Evolutionary conservation across 169 alveolate genomes (phyloP), one percentile per base, ranked within the genome.

Genomic region (Plasmodium fragile): DNA sequence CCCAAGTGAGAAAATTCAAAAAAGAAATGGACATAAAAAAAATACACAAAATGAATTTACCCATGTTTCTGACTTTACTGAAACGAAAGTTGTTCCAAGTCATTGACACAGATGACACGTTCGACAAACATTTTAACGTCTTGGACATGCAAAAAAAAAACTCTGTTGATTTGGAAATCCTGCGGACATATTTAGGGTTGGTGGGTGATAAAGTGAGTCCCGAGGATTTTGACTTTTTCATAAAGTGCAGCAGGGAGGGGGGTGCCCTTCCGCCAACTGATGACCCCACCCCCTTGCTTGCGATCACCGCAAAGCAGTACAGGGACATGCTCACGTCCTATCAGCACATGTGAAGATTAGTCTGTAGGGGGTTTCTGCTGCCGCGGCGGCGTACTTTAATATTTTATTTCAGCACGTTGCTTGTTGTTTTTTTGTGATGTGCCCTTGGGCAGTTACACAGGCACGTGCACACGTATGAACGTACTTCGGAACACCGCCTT

Each of bases 21-120:
- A 85, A 85, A 53, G 93, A 85, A 73, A 85, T 85, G 93, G 16
- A 75, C n/a, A 22, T 73, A 22, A 85, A 85, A 34, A 73, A 85
- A 52, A 36, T 85, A 0, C n/a, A 32, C 25, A 85, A 85, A 55
- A 85, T 85, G 93, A 77, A 49, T 73, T 53, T 85, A 75, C 83
- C 83, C 11, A 73, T 85, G 49, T 85, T 85, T 43, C 79, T 85
- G 69, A 85, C 93, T 1, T 65, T 85, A 85, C 45, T 85, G 70
- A 85, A 85, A 41, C 78, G 93, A 10, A 85, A 53, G 43, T 16
- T 85, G 59, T 55, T 85, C 30, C 52, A 85, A 41, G 59, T 59
- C 16, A 85, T 75, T 1, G 80, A 84, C 80, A 59, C 22, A 2
- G 79, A 85, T 49, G 28, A 16, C 18, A 32, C 80, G 8, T 85